These are phyloP conservation scores for Apiospora hydei DNA, from an alignment of 2,329 filamentous ascomycete species.

Conservation along the genomic window DNA sequence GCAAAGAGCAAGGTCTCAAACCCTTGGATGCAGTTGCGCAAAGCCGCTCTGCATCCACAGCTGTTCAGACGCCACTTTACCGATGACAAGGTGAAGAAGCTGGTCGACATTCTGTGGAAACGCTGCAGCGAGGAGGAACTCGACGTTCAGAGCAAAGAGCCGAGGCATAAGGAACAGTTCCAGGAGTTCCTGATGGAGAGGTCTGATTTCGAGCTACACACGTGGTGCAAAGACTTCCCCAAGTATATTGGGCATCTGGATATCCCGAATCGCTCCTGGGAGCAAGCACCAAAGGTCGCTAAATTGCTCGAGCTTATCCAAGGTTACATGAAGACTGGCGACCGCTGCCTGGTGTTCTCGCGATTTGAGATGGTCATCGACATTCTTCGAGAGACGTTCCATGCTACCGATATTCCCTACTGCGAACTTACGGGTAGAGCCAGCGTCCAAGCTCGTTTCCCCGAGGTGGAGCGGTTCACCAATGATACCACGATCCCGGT, in stretches of 20 bases:
- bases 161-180: conserved; percentile 60
- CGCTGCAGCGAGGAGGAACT: conserved; percentile 66
- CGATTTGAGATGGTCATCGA: conserved; percentile 93
- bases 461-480: conserved; percentile 88
- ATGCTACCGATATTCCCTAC: conserved; percentile 75
- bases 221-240: conserved; percentile 68
- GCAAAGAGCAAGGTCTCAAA: conserved; percentile 65
- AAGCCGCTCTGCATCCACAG: conserved; percentile 90
- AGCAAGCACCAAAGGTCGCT: conserved; percentile 82
- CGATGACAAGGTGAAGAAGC: conserved; percentile 76
- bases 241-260: conserved; percentile 61
- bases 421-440: conserved; percentile 89
- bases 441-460: conserved; percentile 82
- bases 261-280: conserved; percentile 59
- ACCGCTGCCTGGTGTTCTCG: conserved; percentile 89
- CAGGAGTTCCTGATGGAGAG: conserved; percentile 62
- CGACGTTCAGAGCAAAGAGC: conserved; percentile 46
- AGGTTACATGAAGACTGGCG: conserved; percentile 78
- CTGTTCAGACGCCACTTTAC: conserved; percentile 84
- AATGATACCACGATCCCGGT: conserved; percentile 79
- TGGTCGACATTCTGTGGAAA: conserved; percentile 78
- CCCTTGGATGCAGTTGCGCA: conserved; percentile 88
- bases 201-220: conserved; percentile 71
- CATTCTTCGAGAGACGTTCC: conserved; percentile 84
- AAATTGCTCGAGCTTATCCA: conserved; percentile 78